Conservation (phyloP, 2,329 filamentous ascomycete genomes). For the Aspergillus sp. region DNA sequence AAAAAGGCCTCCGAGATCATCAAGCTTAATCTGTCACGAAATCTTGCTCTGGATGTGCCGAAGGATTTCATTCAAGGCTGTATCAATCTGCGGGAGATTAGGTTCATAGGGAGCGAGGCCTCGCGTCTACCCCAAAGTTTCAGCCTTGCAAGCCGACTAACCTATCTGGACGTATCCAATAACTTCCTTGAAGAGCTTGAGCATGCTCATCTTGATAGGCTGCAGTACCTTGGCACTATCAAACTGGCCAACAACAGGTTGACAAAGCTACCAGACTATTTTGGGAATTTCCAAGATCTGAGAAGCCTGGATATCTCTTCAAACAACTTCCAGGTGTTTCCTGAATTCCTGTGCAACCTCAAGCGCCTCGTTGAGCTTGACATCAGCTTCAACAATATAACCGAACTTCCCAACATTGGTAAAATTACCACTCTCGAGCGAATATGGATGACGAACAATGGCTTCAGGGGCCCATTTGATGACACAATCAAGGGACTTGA, state of each 20-base stretch:
- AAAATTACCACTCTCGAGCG: constrained; percentile 80
- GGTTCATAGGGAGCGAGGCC: constrained; percentile 92
- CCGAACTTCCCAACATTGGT: constrained; percentile 77
- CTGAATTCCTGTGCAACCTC: constrained; percentile 80
- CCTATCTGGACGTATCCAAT: constrained; percentile 91
- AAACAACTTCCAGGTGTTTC: constrained; percentile 85
- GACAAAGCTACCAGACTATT: constrained; percentile 76
- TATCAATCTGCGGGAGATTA: constrained; percentile 89
- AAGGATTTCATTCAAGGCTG: constrained; percentile 97
- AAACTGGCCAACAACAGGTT: constrained; percentile 94
- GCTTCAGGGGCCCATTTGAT: constrained; percentile 75
- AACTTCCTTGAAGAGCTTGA: constrained; percentile 88
- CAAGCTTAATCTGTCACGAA: constrained; percentile 89
- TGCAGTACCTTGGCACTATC: constrained; percentile 80
- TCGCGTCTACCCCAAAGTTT: constrained; percentile 83
- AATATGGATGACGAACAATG: constrained; percentile 95
- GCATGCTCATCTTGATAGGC: constrained; percentile 75
- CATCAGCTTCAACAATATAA: constrained; percentile 93
- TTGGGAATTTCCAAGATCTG: constrained; percentile 77
- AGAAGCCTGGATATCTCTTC: constrained; percentile 90
- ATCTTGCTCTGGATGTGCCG: constrained; percentile 88
- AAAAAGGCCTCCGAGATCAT: constrained; percentile 91
- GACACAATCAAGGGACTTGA: constrained; percentile 71
- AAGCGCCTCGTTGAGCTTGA: constrained; percentile 88
- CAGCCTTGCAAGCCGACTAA: constrained; percentile 77